A percentile compares a stretch with the other conserved stretches of the same genome.
Conservation (phyloP, 1,139 yeast species). For the Debaryomycetaceae sp. region DNA sequence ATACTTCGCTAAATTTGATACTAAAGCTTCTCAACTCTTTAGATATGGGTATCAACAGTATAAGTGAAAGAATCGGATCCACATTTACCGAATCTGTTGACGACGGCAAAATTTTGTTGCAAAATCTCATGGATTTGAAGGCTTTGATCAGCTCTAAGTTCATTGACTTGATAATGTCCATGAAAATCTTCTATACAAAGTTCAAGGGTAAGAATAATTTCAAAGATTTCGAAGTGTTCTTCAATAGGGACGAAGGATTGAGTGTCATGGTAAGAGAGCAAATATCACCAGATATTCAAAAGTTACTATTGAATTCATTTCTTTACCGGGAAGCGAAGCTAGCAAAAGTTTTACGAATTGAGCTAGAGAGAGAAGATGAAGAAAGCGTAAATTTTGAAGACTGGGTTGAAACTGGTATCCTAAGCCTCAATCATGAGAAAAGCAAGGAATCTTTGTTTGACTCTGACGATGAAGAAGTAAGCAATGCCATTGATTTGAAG, state of each 20-base stretch:
- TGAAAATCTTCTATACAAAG: conserved; percentile 33
- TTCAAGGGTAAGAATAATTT: conserved; percentile 22
- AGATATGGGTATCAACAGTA: conserved; percentile 3
- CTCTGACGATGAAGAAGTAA: conserved; percentile 17
- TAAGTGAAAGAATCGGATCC: conserved; percentile 9
- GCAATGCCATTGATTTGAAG: conserved; percentile 10
- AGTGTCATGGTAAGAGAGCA: conserved; percentile 10
- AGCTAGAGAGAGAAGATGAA: conserved; percentile 51
- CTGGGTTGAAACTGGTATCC: conserved; percentile 13
- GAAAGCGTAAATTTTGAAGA: conserved; percentile 58
- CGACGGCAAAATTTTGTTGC: conserved; percentile 8
- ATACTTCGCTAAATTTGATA: conserved; percentile 3
- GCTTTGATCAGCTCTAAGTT: conserved; percentile 24
- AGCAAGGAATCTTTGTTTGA: conserved; percentile 12
- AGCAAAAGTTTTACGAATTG: conserved; percentile 23
- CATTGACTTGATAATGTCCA: conserved; percentile 30
- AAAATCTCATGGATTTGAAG: conserved; percentile 19
- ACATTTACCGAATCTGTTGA: conserved; percentile 8
- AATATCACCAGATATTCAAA: conserved; percentile 22
- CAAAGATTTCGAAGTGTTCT: conserved; percentile 25
- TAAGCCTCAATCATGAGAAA: conserved; percentile 4
- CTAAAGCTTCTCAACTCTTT: conserved; percentile 2
- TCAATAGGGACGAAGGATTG: conserved; percentile 14
- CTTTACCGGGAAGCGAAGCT: conserved; percentile 32
- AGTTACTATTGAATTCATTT: conserved; percentile 24